Evolutionary conservation across 164 flowering plant species (phyloP), one percentile per base, ranked within the genome.

Genomic region (Nymphaea thermarum): DNA sequence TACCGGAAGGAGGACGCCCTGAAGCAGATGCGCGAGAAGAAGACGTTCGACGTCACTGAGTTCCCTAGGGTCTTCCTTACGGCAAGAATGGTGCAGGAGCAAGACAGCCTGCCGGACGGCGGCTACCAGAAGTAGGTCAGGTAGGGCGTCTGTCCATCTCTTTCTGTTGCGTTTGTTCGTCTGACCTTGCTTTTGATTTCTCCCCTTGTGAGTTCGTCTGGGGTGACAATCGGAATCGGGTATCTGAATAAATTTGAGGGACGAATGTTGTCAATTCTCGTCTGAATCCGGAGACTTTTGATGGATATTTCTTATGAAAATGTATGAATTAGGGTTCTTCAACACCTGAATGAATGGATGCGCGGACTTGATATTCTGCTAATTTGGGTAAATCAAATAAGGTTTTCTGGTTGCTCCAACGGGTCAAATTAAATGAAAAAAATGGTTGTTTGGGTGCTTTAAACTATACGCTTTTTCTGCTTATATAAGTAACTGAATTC

Each of bases 21-120:
- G 63, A 86, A 71, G 75, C 73, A 76, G 80, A 77, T 84, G 86
- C 85, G 81, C 89, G 78, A 74, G 77, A 91, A 85, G 85, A 81
- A 70, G 75, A 77, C 71, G 0, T 85, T 87, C 63, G 86, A 84
- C 64, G 72, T 66, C 6, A 36, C 73, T 6, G 86, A 85, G 53
- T 92, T 87, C 45, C 96, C 93, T 1, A 59, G 44, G n/a, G 90
- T 83, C 72, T 90, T 83, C 67, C 67, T 89, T 72, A 75, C 86
- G 7, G 75, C 63, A 3, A 64, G n/a, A 6, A 77, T 85, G 42
- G 93, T 80, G 60, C 16, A 61, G 63, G 96, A 93, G 82, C 93
- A 90, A 57, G 12, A 66, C 3, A 79, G 83, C 70, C 80, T 91
- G 8, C 66, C 72, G 42, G 98, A 96, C 18, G 95, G 95, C 5